These are phyloP conservation scores for Geum urbanum DNA, from an alignment of 306 rosid genomes.

Conservation along the genomic window DNA sequence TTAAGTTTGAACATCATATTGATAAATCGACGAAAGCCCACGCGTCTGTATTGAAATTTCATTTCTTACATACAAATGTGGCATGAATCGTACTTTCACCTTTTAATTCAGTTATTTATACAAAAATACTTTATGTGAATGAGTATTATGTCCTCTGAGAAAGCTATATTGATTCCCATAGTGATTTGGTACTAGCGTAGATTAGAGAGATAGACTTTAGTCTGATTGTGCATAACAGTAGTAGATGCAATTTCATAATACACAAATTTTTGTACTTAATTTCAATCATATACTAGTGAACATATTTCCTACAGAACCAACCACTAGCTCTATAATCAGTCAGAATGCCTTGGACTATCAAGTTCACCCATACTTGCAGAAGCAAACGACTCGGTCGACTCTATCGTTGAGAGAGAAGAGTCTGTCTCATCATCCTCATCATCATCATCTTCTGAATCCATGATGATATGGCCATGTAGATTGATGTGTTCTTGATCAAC, in stretches of 20 bases:
- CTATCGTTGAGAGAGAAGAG: conserved; percentile 68
- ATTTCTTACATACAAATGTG: no score
- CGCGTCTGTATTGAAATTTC: no score
- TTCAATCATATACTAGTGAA: background rate
- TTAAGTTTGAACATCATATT: no score
- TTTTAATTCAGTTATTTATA: no score
- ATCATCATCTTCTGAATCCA: conserved; percentile 49
- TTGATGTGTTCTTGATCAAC: conserved; percentile 70
- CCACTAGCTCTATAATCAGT: conserved; percentile 35
- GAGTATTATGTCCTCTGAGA: no score
- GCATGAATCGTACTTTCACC: no score
- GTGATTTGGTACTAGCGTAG: no score
- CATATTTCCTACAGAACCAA: background rate
- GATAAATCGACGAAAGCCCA: no score
- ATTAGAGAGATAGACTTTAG: background rate
- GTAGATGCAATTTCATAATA: background rate
- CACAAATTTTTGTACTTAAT: background rate
- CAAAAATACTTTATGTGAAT: no score
- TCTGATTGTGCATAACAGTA: background rate
- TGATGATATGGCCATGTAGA: conserved; percentile 41
- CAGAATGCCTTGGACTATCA: conserved; percentile 67
- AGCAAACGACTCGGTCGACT: conserved; percentile 78
- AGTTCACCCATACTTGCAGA: conserved; percentile 96
- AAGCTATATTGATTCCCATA: no score
- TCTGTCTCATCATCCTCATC: conserved; percentile 31